Percentiles rank a stretch among this genome's conserved stretches.
These are phyloP conservation scores for Trypanosomatidae sp. DNA, from an alignment of 208 protist species.

Conservation along the genomic window DNA sequence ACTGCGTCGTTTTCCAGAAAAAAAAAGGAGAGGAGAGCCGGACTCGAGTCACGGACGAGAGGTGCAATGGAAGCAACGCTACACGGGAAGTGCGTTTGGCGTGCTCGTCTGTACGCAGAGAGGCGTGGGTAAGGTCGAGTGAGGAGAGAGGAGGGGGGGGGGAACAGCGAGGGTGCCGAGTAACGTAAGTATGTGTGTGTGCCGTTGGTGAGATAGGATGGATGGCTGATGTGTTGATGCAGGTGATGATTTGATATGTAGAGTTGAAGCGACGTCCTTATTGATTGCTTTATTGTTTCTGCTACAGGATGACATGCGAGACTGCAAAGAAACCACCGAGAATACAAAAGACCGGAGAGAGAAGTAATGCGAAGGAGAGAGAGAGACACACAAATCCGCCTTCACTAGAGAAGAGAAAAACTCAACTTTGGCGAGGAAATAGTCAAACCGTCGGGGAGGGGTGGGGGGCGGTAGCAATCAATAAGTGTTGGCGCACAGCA, in stretches of 20 bases:
- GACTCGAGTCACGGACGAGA: neutral
- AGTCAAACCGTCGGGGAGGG: neutral
- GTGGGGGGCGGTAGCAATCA: neutral
- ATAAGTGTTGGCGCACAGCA: neutral
- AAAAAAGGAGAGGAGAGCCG: neutral
- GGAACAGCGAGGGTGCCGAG: neutral
- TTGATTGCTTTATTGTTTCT: neutral
- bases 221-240: neutral
- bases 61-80: neutral
- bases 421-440: neutral
- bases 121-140: neutral
- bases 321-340: neutral
- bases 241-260: neutral
- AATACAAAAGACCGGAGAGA: neutral
- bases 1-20: neutral
- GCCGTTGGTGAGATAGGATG: neutral
- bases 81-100: neutral
- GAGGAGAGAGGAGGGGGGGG: neutral
- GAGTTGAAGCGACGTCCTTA: neutral
- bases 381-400: neutral
- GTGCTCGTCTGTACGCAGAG: neutral
- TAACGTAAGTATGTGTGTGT: neutral
- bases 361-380: neutral
- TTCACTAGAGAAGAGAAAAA: neutral
- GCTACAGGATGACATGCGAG: neutral